Evolutionary conservation across 805 yeast genomes (phyloP).

Genomic region (Peterozyma toletana): DNA sequence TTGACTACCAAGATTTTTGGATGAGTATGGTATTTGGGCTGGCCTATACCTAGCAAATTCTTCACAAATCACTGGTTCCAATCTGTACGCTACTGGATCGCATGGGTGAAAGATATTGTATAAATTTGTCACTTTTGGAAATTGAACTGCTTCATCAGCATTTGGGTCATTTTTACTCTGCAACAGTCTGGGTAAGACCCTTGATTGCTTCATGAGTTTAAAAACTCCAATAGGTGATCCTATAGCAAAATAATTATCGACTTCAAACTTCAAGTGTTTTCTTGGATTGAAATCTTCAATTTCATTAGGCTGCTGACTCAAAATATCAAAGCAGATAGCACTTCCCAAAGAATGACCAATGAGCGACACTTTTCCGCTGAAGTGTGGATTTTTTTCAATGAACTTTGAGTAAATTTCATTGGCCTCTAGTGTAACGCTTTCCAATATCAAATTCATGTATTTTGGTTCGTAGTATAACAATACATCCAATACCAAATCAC

Average conservation of each 20-base stretch:
- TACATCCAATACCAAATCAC: conserved; percentile 83
- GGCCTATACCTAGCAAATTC: conserved; percentile 45
- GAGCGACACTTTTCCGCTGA: conserved; percentile 75
- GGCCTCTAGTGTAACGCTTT: conserved; percentile 54
- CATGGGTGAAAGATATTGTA: conserved; percentile 86
- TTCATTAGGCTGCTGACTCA: conserved; percentile 39
- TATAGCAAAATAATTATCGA: conserved; percentile 67
- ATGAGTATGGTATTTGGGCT: conserved; percentile 48
- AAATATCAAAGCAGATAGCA: conserved; percentile 71
- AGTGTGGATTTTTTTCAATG: conserved; percentile 56
- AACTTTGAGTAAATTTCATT: conserved; percentile 57
- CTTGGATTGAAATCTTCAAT: conserved; percentile 21
- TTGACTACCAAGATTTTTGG: conserved; percentile 42
- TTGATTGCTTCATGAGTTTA: conserved; percentile 60
- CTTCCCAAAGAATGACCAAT: conserved; percentile 93
- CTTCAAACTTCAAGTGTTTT: conserved; percentile 54
- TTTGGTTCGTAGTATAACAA: conserved; percentile 70
- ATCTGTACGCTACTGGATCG: conserved; percentile 85
- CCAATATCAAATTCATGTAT: conserved; percentile 55
- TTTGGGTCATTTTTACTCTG: conserved; percentile 5
- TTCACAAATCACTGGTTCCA: conserved; percentile 73
- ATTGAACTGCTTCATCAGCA: conserved; percentile 14
- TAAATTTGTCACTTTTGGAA: conserved; percentile 57
- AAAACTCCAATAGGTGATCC: conserved; percentile 93
- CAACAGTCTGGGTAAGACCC: conserved; percentile 37